Base-by-base conservation (phyloP, 495 filamentous ascomycete genomes). In the Friedmanniomyces endolithicus region DNA sequence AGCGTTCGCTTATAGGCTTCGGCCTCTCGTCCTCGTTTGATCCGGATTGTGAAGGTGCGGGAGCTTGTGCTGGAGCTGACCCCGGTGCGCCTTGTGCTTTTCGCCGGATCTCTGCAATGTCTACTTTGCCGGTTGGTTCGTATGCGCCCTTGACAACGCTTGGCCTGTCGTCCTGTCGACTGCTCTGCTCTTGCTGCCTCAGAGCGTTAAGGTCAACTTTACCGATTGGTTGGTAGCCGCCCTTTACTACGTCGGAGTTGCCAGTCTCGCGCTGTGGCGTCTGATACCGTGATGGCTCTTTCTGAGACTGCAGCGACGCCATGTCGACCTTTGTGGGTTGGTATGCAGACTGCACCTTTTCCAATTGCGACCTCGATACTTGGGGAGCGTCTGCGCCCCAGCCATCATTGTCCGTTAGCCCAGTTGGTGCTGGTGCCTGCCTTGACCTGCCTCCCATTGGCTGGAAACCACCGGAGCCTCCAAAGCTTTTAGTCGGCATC, bases 381-480 rank as follows among this genome's bases (percentile, higher is more conserved):
- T 79, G 86, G 1, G 94, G 92, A 1, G 92, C 94, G 77, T 97
- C 90, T n/a, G 75, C 77, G 43, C 92, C 94, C 94, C 92, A 97
- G 22, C 94, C 92, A 71, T 97, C 92, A 41, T 75, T 70, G 62
- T 85, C 81, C 8, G 72, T 71, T 53, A 78, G 76, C 35, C 73
- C 71, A 43, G 72, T 70, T 52, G 71, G 64, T 11, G 73, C 61
- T 9, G 69, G 65, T 35, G 62, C 64, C 17, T 65, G 60, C 53
- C 74, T 71, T 55, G 74, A 73, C 60, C 79, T 67, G 56, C 75
- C 72, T 49, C 72, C 72, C 25, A 85, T 69, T 19, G 85, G 79
- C 63, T 87, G 83, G 64, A 83, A 84, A 17, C 79, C 77, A 50
- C 61, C 66, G 43, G 71, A 70, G 1, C 78, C 80, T 24, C 81